These are phyloP conservation scores for Didymella sp. DNA, from an alignment of 2,329 filamentous ascomycete genomes.

Conservation along the genomic window DNA sequence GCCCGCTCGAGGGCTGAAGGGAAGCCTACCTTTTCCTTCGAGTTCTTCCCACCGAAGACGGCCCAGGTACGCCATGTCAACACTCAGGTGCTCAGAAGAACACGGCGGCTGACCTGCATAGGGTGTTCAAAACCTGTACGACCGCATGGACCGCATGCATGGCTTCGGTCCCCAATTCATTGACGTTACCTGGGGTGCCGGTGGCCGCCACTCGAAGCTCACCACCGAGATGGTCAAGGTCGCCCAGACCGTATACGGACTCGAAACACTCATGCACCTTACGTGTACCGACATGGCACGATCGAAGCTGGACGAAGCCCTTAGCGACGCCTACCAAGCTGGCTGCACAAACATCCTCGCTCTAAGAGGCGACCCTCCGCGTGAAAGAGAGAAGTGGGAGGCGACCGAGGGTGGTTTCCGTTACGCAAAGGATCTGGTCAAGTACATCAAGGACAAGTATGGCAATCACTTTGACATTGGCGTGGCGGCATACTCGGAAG, in stretches of 20 bases:
- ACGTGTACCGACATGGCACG: constrained; percentile 98
- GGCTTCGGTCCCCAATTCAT: constrained; percentile 92
- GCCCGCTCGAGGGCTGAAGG: constrained; percentile 78
- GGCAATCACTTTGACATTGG: constrained; percentile 96
- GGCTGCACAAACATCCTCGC: constrained; percentile 98
- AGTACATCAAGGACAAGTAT: constrained; percentile 79
- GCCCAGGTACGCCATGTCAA: constrained; percentile 63
- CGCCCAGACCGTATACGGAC: constrained; percentile 90
- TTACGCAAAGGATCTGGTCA: constrained; percentile 90
- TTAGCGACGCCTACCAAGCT: constrained; percentile 87
- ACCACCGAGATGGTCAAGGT: constrained; percentile 98
- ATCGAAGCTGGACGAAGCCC: constrained; percentile 87
- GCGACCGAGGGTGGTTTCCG: constrained; percentile 85
- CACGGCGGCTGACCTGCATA: constrained; percentile 27
- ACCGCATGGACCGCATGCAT: constrained; percentile 99
- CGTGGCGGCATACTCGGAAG: constrained; percentile 95
- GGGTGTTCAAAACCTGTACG: constrained; percentile 98
- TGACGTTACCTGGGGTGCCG: constrained; percentile 98
- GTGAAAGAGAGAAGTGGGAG: constrained; percentile 94
- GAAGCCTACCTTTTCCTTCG: constrained; percentile 94
- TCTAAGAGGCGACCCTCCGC: constrained; percentile 87
- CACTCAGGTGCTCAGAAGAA: background rate
- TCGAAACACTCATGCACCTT: constrained; percentile 99
- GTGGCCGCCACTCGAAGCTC: constrained; percentile 86
- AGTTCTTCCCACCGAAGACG: constrained; percentile 99